These are phyloP conservation scores for Sclerotinia minor DNA, from an alignment of 2,329 filamentous ascomycete genomes.

Conservation along the genomic window DNA sequence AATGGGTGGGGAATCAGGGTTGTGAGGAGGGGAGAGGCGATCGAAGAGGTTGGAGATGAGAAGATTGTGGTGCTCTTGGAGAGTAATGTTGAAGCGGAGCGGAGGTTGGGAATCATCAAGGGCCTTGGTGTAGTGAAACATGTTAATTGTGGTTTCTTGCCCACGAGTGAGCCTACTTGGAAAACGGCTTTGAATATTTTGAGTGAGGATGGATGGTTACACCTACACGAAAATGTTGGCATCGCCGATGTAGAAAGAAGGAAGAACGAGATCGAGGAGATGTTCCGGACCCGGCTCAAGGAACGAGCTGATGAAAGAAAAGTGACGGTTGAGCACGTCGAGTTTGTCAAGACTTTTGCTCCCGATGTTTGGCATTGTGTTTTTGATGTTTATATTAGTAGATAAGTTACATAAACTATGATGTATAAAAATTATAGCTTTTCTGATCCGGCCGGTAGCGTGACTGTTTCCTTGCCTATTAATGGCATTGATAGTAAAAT, in stretches of 20 bases:
- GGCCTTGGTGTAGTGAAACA: conserved; percentile 48
- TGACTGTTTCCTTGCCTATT: background rate
- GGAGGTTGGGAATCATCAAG: conserved; percentile 38
- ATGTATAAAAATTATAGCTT: background rate
- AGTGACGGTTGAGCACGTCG: conserved; percentile 55
- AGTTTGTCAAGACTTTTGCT: conserved; percentile 69
- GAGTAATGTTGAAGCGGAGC: conserved; percentile 56
- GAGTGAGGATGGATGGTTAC: conserved; percentile 54
- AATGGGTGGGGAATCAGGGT: conserved; percentile 67
- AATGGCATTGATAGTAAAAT: background rate
- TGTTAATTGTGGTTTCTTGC: conserved; percentile 64
- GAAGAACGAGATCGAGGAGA: conserved; percentile 33
- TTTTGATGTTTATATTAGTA: conserved; percentile 55
- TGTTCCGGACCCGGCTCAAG: conserved; percentile 30
- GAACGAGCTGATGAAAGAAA: conserved; percentile 23
- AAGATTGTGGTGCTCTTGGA: conserved; percentile 69
- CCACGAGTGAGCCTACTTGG: conserved; percentile 58
- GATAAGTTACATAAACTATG: background rate
- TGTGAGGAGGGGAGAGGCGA: conserved; percentile 46
- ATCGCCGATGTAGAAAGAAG: conserved; percentile 51
- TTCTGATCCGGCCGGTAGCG: background rate
- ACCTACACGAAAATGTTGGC: conserved; percentile 67
- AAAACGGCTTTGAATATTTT: conserved; percentile 51
- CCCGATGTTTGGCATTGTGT: conserved; percentile 70
- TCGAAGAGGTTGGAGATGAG: conserved; percentile 46